phyloP scores from a whole-genome alignment of 2,329 filamentous ascomycete species.

The Huntiella decipiens region DNA sequence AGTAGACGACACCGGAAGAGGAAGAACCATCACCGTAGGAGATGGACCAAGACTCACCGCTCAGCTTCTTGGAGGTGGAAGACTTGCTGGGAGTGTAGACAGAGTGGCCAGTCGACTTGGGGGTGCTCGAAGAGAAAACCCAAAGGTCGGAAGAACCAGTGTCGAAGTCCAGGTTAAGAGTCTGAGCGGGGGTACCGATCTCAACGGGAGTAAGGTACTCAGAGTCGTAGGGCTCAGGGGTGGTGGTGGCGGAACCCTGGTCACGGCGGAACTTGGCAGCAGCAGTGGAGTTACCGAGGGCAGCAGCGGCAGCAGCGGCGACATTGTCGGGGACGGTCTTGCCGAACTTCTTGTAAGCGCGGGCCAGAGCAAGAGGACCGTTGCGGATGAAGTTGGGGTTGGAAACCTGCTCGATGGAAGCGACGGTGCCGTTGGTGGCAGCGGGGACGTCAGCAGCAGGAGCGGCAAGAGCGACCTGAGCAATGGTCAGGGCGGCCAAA shows the following conservation, averaged over 20 bases:
- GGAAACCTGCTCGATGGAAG: slow-evolving; percentile 5
- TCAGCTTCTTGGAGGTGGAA: slow-evolving; percentile 15
- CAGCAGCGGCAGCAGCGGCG: slow-evolving; percentile 12
- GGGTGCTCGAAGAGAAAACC: slow-evolving; percentile 19
- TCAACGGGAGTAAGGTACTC: slow-evolving; percentile 7
- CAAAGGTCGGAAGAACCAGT: slow-evolving; percentile 25
- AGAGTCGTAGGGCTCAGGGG: slow-evolving; percentile 6
- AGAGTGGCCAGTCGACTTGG: slow-evolving; percentile 15
- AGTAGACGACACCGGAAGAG: slow-evolving; percentile 24
- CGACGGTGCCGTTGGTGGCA: slow-evolving; percentile 1
- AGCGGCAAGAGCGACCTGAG: slow-evolving; percentile 4
- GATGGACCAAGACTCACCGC: slow-evolving; percentile 17
- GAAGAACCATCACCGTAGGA: slow-evolving; percentile 26
- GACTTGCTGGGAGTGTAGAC: slow-evolving; percentile 17
- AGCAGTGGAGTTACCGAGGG: slow-evolving; percentile 11
- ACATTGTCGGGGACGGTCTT: slow-evolving; percentile 6
- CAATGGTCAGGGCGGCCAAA: slow-evolving; percentile 6
- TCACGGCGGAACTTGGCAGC: slow-evolving; percentile 13
- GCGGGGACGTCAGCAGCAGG: slow-evolving; percentile 1
- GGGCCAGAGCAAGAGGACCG: slow-evolving; percentile 19
- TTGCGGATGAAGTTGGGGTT: slow-evolving; percentile 13
- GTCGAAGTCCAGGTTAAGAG: slow-evolving; percentile 23
- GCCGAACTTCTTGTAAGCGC: slow-evolving; percentile 20
- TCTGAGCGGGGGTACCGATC: slow-evolving; percentile 15
- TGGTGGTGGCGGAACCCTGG: slow-evolving; percentile 15